phyloP scores from a whole-genome alignment of 78 protist genomes.

The Reticulomyxa filosa region DNA sequence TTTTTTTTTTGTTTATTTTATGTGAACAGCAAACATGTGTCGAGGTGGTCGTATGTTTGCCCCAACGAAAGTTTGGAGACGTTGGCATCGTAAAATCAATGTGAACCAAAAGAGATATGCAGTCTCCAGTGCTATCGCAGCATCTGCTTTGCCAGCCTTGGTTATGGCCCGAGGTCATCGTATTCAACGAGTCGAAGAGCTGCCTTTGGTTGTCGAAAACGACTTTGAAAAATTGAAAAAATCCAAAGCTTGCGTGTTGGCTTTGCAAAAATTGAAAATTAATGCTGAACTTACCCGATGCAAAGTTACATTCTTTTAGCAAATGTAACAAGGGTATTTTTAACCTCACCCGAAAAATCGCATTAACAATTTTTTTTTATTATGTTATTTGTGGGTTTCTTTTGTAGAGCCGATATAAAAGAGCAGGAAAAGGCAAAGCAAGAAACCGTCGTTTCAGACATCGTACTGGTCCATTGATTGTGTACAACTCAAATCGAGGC shows the following conservation, averaged over 20 bases:
- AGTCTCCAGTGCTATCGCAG: conserved; percentile 90
- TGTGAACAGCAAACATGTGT: too few species aligned
- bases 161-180: conserved; percentile 97
- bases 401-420: too few species aligned
- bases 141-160: conserved; percentile 87
- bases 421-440: conserved; percentile 94
- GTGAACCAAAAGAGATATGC: conserved; percentile 84
- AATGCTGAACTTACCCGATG: too few species aligned
- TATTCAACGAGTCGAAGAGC: conserved; percentile 54
- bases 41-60: conserved; percentile 95
- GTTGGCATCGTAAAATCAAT: conserved; percentile 87
- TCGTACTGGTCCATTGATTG: conserved; percentile 91
- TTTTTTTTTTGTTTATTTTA: too few species aligned
- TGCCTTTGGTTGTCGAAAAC: conserved; percentile 83
- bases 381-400: too few species aligned
- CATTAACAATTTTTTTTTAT: too few species aligned
- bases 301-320: too few species aligned
- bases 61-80: conserved; percentile 90
- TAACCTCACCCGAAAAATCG: too few species aligned
- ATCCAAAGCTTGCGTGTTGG: too few species aligned
- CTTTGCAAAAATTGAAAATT: too few species aligned
- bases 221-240: conserved; percentile 45
- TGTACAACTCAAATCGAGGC: conserved; percentile 63
- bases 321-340: too few species aligned
- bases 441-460: conserved; percentile 83